Conservation (phyloP, 2,329 filamentous ascomycete species). For the Pyrenochaeta sp. region DNA sequence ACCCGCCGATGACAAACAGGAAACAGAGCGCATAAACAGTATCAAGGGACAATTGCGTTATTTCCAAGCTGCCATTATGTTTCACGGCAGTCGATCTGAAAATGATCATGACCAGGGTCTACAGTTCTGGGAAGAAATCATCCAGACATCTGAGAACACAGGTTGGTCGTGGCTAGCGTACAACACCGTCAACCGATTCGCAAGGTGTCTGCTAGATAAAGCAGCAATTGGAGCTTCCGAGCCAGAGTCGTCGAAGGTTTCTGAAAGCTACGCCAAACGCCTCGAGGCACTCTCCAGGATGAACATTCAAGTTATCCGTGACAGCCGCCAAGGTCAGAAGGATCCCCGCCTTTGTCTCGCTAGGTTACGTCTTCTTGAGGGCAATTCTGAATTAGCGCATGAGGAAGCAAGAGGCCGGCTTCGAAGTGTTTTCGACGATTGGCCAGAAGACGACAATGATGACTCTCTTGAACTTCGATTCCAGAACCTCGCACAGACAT, state of each 20-base stretch:
- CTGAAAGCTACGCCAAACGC: neutral
- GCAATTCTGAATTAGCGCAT: neutral
- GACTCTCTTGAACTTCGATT: slow-evolving; percentile 7
- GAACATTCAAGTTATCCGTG: neutral
- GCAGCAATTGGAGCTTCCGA: neutral
- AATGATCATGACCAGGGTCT: slow-evolving; percentile 3
- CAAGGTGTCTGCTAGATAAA: neutral
- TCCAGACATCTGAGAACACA: neutral
- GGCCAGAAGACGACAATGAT: slow-evolving; percentile 1
- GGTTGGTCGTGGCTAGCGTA: neutral
- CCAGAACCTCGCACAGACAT: slow-evolving; percentile 9
- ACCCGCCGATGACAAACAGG: neutral
- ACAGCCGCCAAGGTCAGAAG: neutral
- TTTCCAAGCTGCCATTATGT: slow-evolving; percentile 1
- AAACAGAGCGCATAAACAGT: neutral
- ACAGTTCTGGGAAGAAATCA: slow-evolving; percentile 2
- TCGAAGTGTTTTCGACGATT: slow-evolving; percentile 7
- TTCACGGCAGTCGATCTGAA: neutral
- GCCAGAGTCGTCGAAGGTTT: neutral
- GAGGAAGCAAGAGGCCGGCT: slow-evolving; percentile 1
- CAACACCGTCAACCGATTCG: neutral
- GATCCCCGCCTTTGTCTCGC: neutral
- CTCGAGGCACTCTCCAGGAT: neutral
- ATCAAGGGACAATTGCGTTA: slow-evolving; percentile 1
- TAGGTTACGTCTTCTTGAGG: neutral